Percentiles rank a stretch among this genome's conserved stretches.
Conservation (phyloP, 768 basidiomycete genomes). For the Lentinula guzmanii region DNA sequence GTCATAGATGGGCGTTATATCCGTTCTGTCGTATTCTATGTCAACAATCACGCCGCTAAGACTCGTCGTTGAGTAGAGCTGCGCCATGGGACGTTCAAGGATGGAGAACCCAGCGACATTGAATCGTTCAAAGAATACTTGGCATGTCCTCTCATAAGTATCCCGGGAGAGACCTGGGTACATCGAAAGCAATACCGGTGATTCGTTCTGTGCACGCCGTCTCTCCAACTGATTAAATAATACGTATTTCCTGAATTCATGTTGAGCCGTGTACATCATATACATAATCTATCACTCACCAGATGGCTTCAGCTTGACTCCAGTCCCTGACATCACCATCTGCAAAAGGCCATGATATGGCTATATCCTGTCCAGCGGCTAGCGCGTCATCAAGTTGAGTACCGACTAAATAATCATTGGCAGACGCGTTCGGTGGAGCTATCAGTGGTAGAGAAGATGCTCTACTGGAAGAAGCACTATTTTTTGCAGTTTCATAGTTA, state of each 20-base stretch:
- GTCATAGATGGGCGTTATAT: conserved; percentile 75
- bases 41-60: conserved; percentile 78
- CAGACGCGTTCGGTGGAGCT: conserved; percentile 37
- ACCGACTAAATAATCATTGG: conserved; percentile 82
- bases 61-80: conserved; percentile 71
- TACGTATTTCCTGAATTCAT: conserved; percentile 68
- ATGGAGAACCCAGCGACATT: conserved; percentile 80
- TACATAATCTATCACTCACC: conserved; percentile 42
- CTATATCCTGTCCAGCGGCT: conserved; percentile 64
- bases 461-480: conserved; percentile 37
- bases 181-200: conserved; percentile 75
- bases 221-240: conserved; percentile 72
- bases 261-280: background rate
- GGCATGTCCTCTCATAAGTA: conserved; percentile 68
- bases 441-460: conserved; percentile 41
- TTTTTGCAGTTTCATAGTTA: conserved; percentile 8
- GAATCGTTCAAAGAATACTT: conserved; percentile 89
- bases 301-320: conserved; percentile 83
- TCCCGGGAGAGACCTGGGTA: conserved; percentile 57
- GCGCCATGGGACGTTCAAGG: conserved; percentile 78
- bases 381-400: conserved; percentile 75
- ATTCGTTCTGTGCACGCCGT: conserved; percentile 82
- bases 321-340: conserved; percentile 71
- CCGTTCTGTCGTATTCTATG: conserved; percentile 69
- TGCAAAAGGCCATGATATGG: conserved; percentile 78